Evolutionary conservation across 129 eudicot species (phyloP).

Genomic region (Rutidosis leptorrhynchoides): DNA sequence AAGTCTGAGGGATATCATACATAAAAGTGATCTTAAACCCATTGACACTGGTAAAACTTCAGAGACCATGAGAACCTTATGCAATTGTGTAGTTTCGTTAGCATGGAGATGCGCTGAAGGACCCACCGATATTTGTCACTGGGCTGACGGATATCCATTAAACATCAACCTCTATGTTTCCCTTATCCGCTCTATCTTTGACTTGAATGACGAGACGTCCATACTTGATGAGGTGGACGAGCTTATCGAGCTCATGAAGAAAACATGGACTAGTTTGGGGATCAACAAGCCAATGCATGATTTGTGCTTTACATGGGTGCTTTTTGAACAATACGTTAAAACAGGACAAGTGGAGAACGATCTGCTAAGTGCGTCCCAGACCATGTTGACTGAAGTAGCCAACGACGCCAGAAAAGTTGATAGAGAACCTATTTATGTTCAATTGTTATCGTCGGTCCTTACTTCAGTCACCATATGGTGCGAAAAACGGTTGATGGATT

Average conservation of each 20-base stretch:
- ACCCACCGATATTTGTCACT: conserved; percentile 47
- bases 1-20: conserved; percentile 45
- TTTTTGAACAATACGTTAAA: conserved; percentile 56
- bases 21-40: conserved; percentile 33
- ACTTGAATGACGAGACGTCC: conserved; percentile 60
- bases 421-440: conserved; percentile 49
- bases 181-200: conserved; percentile 60
- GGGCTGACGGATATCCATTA: conserved; percentile 94
- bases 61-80: conserved; percentile 44
- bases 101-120: conserved; percentile 10
- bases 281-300: conserved; percentile 62
- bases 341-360: conserved; percentile 77
- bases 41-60: conserved; percentile 61
- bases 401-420: conserved; percentile 71
- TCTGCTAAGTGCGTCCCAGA: conserved; percentile 60
- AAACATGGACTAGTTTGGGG: conserved; percentile 81
- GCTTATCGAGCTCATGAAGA: conserved; percentile 77
- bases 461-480: conserved; percentile 55
- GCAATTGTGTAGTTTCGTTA: not conserved
- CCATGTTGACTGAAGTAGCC: conserved; percentile 81
- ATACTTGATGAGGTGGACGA: conserved; percentile 87
- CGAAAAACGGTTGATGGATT: conserved; percentile 61
- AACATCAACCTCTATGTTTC: conserved; percentile 59
- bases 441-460: conserved; percentile 51
- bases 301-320: conserved; percentile 81